These are phyloP conservation scores for Panaeolus cyanescens DNA, from an alignment of 768 basidiomycete genomes.

Conservation along the genomic window DNA sequence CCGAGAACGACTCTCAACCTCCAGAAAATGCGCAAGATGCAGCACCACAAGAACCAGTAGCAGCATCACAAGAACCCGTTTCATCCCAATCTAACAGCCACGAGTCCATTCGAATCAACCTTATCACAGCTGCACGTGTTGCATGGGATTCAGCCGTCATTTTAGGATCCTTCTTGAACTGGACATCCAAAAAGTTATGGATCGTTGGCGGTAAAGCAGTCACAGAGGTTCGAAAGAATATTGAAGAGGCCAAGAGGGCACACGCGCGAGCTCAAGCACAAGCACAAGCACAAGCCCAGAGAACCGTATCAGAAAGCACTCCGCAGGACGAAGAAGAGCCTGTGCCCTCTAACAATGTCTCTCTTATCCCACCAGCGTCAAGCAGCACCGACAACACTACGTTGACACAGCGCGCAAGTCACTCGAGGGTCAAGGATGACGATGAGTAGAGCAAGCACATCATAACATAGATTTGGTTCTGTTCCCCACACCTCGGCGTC, in stretches of 20 bases:
- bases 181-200: neutral
- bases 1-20: neutral
- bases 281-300: too few relatives aligned
- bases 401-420: neutral
- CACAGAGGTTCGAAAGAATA: neutral
- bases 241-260: neutral
- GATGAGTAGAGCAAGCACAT: neutral
- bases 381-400: neutral
- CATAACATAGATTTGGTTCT: neutral
- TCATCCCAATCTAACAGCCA: neutral
- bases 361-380: neutral
- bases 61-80: neutral
- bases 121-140: neutral
- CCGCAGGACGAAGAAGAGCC: neutral
- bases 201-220: neutral
- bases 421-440: neutral
- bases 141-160: neutral
- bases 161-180: neutral
- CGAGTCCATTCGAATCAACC: neutral
- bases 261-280: neutral
- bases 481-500: too few relatives aligned
- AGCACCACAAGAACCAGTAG: neutral
- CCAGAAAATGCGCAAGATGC: neutral
- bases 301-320: neutral
- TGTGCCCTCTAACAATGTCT: neutral